Base-by-base conservation (phyloP, 2,329 filamentous ascomycete genomes). In the Pseudogymnoascus pannorum region DNA sequence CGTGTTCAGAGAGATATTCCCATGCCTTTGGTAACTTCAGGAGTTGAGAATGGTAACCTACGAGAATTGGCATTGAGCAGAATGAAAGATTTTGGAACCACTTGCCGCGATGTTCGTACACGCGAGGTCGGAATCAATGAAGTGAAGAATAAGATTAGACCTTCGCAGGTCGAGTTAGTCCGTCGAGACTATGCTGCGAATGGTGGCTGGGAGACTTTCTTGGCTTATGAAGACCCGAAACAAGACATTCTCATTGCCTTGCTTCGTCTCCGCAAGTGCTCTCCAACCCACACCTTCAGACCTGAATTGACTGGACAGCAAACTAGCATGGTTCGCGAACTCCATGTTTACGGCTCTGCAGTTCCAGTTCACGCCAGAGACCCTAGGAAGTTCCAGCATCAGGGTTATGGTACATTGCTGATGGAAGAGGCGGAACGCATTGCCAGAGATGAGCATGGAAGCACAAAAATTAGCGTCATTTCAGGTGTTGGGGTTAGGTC, bases 381-480 rank as follows among this genome's bases (percentile, higher is more conserved):
- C 69, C 92, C 93, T 18, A 87, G 89, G 75, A 97, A 97, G 76
- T 97, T 97, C 76, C 94, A 99, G 77, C 94, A 99, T 76, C 94
- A 97, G 73, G 94, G 94, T 0, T 99, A 96, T 67, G 94, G 94
- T 57, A 99, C 94, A 1, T 75, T 99, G 64, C 72, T 99, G 66
- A 99, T 99, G 95, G 93, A 97, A 72, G 93, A 97, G 76, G 95
- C 94, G 0, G 94, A 97, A 77, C 83, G 92, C 59, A 99, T 99
- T 66, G 93, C 95, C 0, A 83, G 91, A 61, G 89, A 97, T 66
- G 94, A 99, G 76, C 94, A 99, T 71, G 89, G 92, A 5, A 97
- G 92, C 68, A 82, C 82, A 64, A 99, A 99, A 81, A 91, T 99
- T 61, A 94, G 91, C 71, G 92, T 99, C 67, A 99, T 99, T 64